phyloP scores from a whole-genome alignment of 805 yeast species.

The Barnettozyma sp. region DNA sequence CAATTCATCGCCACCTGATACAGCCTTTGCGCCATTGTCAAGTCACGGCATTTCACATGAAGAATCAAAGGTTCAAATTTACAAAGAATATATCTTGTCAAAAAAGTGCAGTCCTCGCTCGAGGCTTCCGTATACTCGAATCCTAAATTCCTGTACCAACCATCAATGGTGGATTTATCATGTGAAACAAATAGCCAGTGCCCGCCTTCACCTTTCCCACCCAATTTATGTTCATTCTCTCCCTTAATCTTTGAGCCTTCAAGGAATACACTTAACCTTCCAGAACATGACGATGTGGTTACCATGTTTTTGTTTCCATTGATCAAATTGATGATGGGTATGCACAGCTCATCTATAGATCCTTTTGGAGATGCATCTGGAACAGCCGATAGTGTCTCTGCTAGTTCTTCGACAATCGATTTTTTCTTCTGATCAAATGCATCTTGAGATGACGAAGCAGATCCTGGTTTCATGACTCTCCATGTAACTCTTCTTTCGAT shows the following conservation, averaged over 20 bases:
- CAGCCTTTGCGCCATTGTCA: conserved; percentile 48
- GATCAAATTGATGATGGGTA: conserved; percentile 65
- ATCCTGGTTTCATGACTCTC: background rate
- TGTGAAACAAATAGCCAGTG: conserved; percentile 80
- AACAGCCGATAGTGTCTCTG: conserved; percentile 31
- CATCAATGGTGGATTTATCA: conserved; percentile 38
- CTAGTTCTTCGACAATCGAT: conserved; percentile 46
- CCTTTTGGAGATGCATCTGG: conserved; percentile 86
- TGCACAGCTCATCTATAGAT: conserved; percentile 64
- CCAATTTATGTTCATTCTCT: conserved; percentile 37
- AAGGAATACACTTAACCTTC: conserved; percentile 73
- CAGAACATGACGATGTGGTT: conserved; percentile 86
- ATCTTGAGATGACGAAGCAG: conserved; percentile 24
- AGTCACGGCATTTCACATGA: conserved; percentile 72
- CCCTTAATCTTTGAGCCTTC: conserved; percentile 54
- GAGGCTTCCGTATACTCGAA: conserved; percentile 14
- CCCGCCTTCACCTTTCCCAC: conserved; percentile 88
- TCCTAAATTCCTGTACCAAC: conserved; percentile 38
- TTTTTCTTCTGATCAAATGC: conserved; percentile 64
- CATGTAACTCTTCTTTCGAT: background rate
- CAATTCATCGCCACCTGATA: conserved; percentile 72
- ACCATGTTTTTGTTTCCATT: conserved; percentile 62
- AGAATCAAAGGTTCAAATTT: conserved; percentile 83
- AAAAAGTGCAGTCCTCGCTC: conserved; percentile 7
- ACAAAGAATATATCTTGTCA: conserved; percentile 53